Conservation (phyloP, 2,329 filamentous ascomycete species). For the Polychaeton citri region DNA sequence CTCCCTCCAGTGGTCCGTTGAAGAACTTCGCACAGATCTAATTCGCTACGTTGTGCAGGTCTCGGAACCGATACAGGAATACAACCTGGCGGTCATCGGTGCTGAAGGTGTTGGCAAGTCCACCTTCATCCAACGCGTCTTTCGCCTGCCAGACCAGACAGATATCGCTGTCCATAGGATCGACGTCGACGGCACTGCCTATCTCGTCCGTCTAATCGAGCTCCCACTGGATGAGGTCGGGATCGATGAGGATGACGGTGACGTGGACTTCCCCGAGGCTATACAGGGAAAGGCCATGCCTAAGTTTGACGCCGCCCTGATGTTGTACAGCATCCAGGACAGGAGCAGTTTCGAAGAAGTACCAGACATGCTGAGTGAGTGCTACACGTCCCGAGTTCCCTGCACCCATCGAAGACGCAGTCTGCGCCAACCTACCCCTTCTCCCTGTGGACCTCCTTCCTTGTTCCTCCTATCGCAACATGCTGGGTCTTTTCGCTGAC, state of each 20-base stretch:
- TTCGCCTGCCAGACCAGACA: constrained; percentile 36
- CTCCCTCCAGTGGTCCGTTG: constrained; percentile 2
- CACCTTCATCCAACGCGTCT: constrained; percentile 43
- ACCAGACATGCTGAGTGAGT: constrained; percentile 66
- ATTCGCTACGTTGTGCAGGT: constrained; percentile 3
- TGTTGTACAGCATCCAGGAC: constrained; percentile 79
- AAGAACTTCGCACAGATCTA: constrained; percentile 4
- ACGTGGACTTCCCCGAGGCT: constrained; percentile 43
- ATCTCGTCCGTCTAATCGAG: constrained; percentile 45
- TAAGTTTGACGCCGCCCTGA: constrained; percentile 66
- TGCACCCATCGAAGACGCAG: too few species aligned
- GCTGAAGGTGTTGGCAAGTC: constrained; percentile 43
- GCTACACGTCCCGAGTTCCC: too few species aligned
- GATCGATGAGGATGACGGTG: constrained; percentile 34
- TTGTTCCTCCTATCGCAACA: too few species aligned
- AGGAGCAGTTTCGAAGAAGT: constrained; percentile 61
- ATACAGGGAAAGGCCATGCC: constrained; percentile 56
- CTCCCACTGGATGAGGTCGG: constrained; percentile 39
- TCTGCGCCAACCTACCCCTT: too few species aligned
- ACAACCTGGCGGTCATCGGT: constrained; percentile 47
- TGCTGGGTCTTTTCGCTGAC: too few species aligned
- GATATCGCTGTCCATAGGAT: constrained; percentile 39
- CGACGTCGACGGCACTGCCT: constrained; percentile 41
- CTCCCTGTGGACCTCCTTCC: too few species aligned
- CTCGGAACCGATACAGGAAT: constrained; percentile 32